Base-by-base conservation (phyloP, 805 yeast genomes). In the Schwanniomyces yamadae region DNA sequence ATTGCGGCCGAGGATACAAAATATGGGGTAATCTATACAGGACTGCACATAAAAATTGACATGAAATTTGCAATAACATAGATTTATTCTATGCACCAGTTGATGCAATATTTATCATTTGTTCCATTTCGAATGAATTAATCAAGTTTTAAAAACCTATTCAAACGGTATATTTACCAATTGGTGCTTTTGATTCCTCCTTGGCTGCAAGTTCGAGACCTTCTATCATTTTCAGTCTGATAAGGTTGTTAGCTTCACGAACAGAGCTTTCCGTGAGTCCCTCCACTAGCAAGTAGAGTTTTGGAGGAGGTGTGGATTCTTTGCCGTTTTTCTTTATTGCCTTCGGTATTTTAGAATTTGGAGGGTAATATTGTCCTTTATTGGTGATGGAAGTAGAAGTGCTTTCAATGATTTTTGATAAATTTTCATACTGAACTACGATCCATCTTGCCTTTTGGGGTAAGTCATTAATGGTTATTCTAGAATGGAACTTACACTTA, bases 381-480 rank as follows among this genome's bases (percentile, higher is more conserved):
- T 80, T 78, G 1, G 96, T 89, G 29, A 90, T 77, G 5, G 95
- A 79, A 3, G 88, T 78, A 1, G 81, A 75, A 0, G 93, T 81
- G 31, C 78, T 65, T 33, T 88, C 95, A 28, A 78, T 78, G 30
- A 89, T 73, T 48, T 76, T 76, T 1, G 75, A 57, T 25, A 83
- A 63, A 29, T 78, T 80, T 1, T 82, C 81, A 23, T 82, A 73
- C 48, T 80, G 82, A 3, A 89, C 78, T 2, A 84, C 85, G 37
- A 68, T 69, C 95, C 95, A 84, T 49, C 96, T 66, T 0, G 84
- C 85, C 17, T 72, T 67, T 51, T 84, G 88, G 0, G 98, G 95
- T 22, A 85, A 68, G 55, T 93, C 97, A 48, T 91, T 91, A 45
- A 91, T 80, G 32, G 78, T 75, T 31, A 91, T 70, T 23, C 78